phyloP scores from a whole-genome alignment of 495 filamentous ascomycete genomes.

The Halenospora varia region DNA sequence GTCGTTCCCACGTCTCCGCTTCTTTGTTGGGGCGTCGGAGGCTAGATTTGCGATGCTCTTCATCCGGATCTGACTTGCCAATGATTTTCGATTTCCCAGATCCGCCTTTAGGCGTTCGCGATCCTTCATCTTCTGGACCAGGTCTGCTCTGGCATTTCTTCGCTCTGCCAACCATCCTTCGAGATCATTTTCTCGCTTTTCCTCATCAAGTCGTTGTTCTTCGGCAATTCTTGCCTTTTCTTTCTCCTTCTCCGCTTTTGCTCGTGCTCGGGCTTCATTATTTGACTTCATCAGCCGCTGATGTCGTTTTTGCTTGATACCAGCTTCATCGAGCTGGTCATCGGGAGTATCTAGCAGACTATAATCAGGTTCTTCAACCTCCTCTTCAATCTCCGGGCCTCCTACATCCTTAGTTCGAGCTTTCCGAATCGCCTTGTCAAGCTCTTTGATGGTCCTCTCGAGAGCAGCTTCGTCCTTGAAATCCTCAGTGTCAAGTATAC shows the following conservation, averaged over 20 bases:
- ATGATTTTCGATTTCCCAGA: constrained; percentile 89
- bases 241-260: constrained; percentile 90
- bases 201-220: constrained; percentile 75
- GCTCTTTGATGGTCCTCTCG: constrained; percentile 75
- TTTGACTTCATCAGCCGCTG: constrained; percentile 91
- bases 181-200: constrained; percentile 76
- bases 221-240: constrained; percentile 81
- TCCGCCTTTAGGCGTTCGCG: constrained; percentile 88
- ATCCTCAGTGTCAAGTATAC: constrained; percentile 82
- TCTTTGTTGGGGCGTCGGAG: constrained; percentile 79
- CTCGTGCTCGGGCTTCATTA: constrained; percentile 83
- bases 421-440: constrained; percentile 82
- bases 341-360: constrained; percentile 86
- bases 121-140: constrained; percentile 86
- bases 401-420: constrained; percentile 91
- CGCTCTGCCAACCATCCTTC: constrained; percentile 84
- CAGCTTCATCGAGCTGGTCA: constrained; percentile 87
- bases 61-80: constrained; percentile 95
- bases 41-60: constrained; percentile 96
- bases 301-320: constrained; percentile 82
- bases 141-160: constrained; percentile 63
- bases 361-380: constrained; percentile 74
- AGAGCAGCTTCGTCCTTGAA: constrained; percentile 84
- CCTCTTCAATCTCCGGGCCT: constrained; percentile 71
- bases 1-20: constrained; percentile 64